Evolutionary conservation across 805 yeast genomes (phyloP).

Genomic region (Ogataea nakhonphanomensis): DNA sequence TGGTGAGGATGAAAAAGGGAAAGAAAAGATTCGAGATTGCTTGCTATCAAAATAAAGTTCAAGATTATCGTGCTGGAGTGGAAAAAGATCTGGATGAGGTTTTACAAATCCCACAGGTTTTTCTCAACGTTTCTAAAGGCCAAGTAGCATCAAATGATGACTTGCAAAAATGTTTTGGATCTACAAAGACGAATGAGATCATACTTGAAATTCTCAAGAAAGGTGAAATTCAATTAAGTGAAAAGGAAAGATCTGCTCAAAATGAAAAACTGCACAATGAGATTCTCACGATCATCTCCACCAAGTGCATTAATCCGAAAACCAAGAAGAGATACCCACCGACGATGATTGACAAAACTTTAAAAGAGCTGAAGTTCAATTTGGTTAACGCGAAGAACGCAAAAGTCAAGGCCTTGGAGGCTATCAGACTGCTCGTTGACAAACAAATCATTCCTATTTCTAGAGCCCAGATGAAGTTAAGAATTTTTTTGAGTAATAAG

Average conservation of each 20-base stretch:
- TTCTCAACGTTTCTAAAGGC: constrained; percentile 90
- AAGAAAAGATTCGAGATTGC: constrained; percentile 92
- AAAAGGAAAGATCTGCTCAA: constrained; percentile 83
- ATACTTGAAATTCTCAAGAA: constrained; percentile 78
- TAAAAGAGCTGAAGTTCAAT: constrained; percentile 75
- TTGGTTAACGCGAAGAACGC: constrained; percentile 56
- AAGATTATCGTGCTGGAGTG: constrained; percentile 84
- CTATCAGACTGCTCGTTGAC: constrained; percentile 71
- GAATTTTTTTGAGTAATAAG: constrained; percentile 54
- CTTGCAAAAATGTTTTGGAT: constrained; percentile 65
- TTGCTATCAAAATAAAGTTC: constrained; percentile 95
- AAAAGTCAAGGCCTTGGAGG: constrained; percentile 88
- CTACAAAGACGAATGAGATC: constrained; percentile 70
- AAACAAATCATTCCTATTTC: constrained; percentile 89
- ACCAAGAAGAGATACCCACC: constrained; percentile 92
- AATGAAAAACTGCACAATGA: constrained; percentile 56
- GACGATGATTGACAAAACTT: constrained; percentile 85
- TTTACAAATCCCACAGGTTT: constrained; percentile 92
- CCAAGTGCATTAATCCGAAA: constrained; percentile 88
- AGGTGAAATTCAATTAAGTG: constrained; percentile 94
- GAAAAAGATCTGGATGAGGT: constrained; percentile 96
- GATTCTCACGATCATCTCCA: constrained; percentile 75
- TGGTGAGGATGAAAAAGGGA: constrained; percentile 87
- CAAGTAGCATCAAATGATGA: constrained; percentile 89
- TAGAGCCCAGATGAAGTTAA: constrained; percentile 88